Percentiles rank a stretch among this genome's conserved stretches.
Conservation (phyloP, 176 grass and related monocot species). For the Stipa capillata region DNA sequence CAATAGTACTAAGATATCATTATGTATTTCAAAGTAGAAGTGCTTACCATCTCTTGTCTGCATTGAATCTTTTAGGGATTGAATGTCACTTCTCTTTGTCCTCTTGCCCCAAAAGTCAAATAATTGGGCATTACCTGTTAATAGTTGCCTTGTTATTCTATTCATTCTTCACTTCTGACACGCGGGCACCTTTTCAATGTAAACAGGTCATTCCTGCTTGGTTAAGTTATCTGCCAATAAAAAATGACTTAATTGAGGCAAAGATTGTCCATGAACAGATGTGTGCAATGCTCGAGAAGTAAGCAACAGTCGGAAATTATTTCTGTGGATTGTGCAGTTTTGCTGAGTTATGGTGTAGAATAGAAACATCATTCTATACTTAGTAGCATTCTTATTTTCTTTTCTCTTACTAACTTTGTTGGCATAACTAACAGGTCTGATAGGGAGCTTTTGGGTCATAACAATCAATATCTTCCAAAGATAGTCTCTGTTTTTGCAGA, state of each 20-base stretch:
- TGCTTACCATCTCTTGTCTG: background rate
- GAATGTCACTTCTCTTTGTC: background rate
- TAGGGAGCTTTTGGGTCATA: slow-evolving; percentile 53
- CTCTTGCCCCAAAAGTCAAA: background rate
- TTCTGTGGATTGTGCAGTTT: background rate
- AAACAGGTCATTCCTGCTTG: slow-evolving; percentile 65
- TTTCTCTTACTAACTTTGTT: background rate
- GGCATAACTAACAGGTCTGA: slow-evolving; percentile 41
- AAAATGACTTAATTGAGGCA: slow-evolving; percentile 75
- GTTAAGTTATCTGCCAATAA: slow-evolving; percentile 59
- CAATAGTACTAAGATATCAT: too few relatives aligned
- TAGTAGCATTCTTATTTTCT: background rate
- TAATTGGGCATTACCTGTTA: background rate
- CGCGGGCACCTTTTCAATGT: background rate
- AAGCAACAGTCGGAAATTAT: slow-evolving; percentile 17
- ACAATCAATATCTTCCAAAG: slow-evolving; percentile 73
- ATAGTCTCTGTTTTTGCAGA: slow-evolving; percentile 64
- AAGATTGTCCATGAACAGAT: slow-evolving; percentile 77
- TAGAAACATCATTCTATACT: background rate
- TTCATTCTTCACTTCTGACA: slow-evolving; percentile 8
- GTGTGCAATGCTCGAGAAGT: slow-evolving; percentile 75
- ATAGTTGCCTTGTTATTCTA: background rate
- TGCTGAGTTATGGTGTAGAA: background rate
- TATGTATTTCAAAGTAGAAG: background rate
- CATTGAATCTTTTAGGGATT: background rate